Evolutionary conservation across 208 protist genomes (phyloP), one percentile per base, ranked within the genome.

Genomic region (Giardia duodenalis): DNA sequence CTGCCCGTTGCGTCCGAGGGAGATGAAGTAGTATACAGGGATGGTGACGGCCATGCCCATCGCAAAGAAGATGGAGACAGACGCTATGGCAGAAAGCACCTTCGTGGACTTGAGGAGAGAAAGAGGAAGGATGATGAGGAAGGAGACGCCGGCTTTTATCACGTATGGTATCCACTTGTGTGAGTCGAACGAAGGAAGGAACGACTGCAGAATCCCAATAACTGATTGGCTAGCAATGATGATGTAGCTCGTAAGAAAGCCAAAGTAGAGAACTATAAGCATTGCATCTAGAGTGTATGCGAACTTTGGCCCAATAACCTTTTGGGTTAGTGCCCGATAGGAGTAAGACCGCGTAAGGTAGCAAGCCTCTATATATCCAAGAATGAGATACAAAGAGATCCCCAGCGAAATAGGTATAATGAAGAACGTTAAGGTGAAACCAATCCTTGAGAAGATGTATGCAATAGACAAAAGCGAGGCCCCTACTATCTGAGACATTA

Each of bases 51-150:
- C 57, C 57, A 30, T 76, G 30, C 19, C 57, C 10, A 76, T 39
- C 57, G 57, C 57, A 30, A 76, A 76, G 57, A 76, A 76, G 57
- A 76, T 76, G 57, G 57, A 76, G 57, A 76, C 57, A 76, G 57
- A 76, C 19, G 57, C 57, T 10, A 76, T 76, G 57, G 57, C 57
- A 30, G 19, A 10, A 76, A 76, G 57, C 19, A 30, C 30, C 57
- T 76, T 76, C 19, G 30, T 76, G 57, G 57, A 76, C 30, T 10
- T 76, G 19, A 76, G 30, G 30, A 76, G 57, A 30, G 57, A 76
- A 10, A 76, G 30, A 39, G 57, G 57, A 30, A 76, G 30, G 19
- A 76, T 76, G 57, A 76, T 76, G 57, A 76, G 30, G 19, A 30
- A 39, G 10, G 57, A 30, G 30, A 76, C 30, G 57, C 57, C 10